Evolutionary conservation across 805 yeast genomes (phyloP).

Genomic region (Kazachstania africana): DNA sequence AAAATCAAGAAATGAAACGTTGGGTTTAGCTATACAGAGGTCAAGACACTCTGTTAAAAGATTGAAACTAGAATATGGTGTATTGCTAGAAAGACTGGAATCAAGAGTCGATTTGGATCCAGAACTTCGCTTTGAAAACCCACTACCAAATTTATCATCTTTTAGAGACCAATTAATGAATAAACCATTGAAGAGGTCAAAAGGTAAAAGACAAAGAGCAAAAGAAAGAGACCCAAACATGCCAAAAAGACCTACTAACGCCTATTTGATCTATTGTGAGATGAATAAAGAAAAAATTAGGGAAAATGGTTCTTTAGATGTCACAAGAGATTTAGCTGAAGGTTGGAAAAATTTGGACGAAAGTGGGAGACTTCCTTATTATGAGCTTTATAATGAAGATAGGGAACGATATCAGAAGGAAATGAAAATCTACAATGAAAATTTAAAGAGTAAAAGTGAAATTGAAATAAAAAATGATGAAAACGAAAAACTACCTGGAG

Average conservation of each 20-base stretch:
- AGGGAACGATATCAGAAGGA: constrained; percentile 63
- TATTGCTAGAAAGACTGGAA: constrained; percentile 72
- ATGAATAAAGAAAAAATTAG: constrained; percentile 65
- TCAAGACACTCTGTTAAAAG: constrained; percentile 67
- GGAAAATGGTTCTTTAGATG: constrained; percentile 48
- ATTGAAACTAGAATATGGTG: constrained; percentile 69
- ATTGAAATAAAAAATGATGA: background rate
- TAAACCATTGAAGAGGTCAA: constrained; percentile 15
- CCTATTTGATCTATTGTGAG: constrained; percentile 80
- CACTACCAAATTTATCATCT: constrained; percentile 22
- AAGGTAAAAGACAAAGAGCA: constrained; percentile 24
- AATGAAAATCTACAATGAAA: constrained; percentile 39
- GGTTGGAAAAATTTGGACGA: constrained; percentile 71
- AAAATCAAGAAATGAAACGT: constrained; percentile 66
- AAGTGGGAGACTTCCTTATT: constrained; percentile 60
- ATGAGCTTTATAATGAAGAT: constrained; percentile 67
- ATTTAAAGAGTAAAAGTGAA: background rate
- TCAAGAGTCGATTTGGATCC: constrained; percentile 32
- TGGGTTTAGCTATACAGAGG: constrained; percentile 65
- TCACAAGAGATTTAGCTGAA: constrained; percentile 70
- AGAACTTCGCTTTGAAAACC: constrained; percentile 18
- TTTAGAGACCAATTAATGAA: constrained; percentile 17
- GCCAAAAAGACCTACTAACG: constrained; percentile 86
- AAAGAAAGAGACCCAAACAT: constrained; percentile 65
- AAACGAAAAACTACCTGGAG: background rate